Conservation (phyloP, 2,329 filamentous ascomycete genomes). For the Diaporthe batatas region DNA sequence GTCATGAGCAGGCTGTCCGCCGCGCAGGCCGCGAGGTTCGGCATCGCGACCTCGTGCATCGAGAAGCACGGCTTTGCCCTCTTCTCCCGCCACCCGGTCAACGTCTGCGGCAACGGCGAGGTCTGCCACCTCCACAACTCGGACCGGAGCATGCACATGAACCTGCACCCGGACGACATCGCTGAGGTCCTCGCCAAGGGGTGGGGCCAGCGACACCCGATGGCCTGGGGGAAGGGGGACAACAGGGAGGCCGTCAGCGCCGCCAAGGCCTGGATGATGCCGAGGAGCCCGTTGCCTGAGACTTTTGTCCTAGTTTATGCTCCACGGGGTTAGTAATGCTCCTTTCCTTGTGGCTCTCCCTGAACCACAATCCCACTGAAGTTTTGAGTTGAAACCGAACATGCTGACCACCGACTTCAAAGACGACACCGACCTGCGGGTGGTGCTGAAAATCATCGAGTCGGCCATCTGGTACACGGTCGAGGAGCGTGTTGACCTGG, state of each 20-base stretch:
- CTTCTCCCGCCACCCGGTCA: conserved; percentile 75
- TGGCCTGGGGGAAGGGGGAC: conserved; percentile 70
- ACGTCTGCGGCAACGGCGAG: conserved; percentile 82
- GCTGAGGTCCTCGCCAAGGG: conserved; percentile 78
- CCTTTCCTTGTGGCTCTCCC: not conserved
- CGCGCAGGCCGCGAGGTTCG: conserved; percentile 62
- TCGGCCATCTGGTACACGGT: conserved; percentile 79
- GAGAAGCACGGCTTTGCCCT: conserved; percentile 86
- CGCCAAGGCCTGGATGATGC: conserved; percentile 30
- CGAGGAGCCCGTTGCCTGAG: conserved; percentile 74
- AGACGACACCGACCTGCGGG: conserved; percentile 75
- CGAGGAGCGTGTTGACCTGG: conserved; percentile 42
- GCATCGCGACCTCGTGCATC: conserved; percentile 78
- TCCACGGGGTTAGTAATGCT: conserved; percentile 65
- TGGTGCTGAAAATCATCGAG: conserved; percentile 77
- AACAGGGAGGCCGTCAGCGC: not conserved
- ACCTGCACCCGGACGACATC: conserved; percentile 83
- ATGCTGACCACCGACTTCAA: not conserved
- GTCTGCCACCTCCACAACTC: conserved; percentile 84
- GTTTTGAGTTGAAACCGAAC: conserved; percentile 34
- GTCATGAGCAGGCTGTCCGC: conserved; percentile 66
- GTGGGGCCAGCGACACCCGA: conserved; percentile 80
- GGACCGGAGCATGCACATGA: conserved; percentile 84
- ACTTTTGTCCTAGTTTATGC: conserved; percentile 89
- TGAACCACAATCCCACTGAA: no score